Evolutionary conservation across 257 asterid genomes (phyloP), one percentile per base, ranked within the genome.

Genomic region (Solanum dulcamara): DNA sequence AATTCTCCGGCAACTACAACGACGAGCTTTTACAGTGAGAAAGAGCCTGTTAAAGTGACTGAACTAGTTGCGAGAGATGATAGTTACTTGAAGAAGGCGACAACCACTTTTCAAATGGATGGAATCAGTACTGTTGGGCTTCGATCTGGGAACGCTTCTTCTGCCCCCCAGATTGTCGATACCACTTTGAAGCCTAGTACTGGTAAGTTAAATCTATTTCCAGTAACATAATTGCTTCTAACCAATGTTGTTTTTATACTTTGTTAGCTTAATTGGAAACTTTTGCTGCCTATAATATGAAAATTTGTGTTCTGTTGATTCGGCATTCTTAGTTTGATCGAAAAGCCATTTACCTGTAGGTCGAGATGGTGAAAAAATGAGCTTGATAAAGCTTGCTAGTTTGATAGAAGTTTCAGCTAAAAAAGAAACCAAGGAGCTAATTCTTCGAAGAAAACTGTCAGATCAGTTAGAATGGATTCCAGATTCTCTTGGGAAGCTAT

Each of bases 391-490:
- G 88, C 93, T 96, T 46, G 99, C 99, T 14, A 89, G 97, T 86
- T 89, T 96, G 81, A 91, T 94, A 72, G 97, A 96, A 85, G 93
- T 92, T 37, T 92, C 94, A 28, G 94, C 97, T 3, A 96, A 94
- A 94, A 96, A 96, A 89, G 97, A 93, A 85, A 93, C 91, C 35
- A 84, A 74, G 81, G 92, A 94, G 86, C 92, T 96, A n/a, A 88
- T 68, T 80, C 95, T 96, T 72, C 90, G 81, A 62, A 94, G 92
- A 33, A 94, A 87, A 85, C 87, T 96, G 87, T 81, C 92, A 13
- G 99, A 96, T 42, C 99, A 94, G 72, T 87, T 94, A 17, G 98
- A 94, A 59, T 96, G 99, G 99, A 92, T 96, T 88, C 99, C 89
- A 46, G 83, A 84, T 53, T 84, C 89, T 14, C 75, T 84, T 12